Evolutionary conservation across 495 filamentous ascomycete species (phyloP).

Genomic region (Friedmanniomyces simplex): DNA sequence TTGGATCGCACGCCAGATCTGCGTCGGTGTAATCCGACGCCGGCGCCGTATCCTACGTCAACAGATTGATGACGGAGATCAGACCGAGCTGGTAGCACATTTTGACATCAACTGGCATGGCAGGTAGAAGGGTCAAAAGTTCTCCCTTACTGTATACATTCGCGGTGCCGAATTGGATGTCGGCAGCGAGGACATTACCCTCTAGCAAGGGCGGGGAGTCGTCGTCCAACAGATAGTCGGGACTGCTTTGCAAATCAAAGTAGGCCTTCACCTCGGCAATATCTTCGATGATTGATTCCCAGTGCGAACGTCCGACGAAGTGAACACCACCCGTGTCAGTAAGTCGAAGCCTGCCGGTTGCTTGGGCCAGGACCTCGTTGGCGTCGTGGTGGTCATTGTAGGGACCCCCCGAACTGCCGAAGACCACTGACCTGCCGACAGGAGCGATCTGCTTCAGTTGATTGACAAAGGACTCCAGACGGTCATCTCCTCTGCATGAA

Average conservation of each 20-base stretch:
- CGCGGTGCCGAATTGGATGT: slow-evolving; percentile 1
- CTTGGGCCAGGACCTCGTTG: not conserved
- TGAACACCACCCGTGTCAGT: slow-evolving; percentile 1
- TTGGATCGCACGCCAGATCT: not conserved
- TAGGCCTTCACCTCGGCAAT: slow-evolving; percentile 13
- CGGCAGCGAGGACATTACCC: not conserved
- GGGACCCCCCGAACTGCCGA: no score
- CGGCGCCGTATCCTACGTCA: not conserved
- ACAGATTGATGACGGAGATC: not conserved
- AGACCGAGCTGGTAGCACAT: slow-evolving; percentile 6
- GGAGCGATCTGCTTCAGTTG: not conserved
- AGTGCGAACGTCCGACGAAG: slow-evolving; percentile 6
- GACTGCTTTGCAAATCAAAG: slow-evolving; percentile 5
- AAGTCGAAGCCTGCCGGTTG: slow-evolving; percentile 3
- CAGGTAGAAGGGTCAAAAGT: not conserved
- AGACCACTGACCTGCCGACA: no score
- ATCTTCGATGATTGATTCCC: slow-evolving; percentile 15
- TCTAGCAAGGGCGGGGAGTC: not conserved
- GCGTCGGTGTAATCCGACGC: slow-evolving; percentile 1
- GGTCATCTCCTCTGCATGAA: slow-evolving; percentile 6
- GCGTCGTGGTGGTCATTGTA: not conserved
- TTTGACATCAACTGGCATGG: slow-evolving; percentile 1
- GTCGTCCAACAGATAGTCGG: not conserved
- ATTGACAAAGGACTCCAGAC: slow-evolving; percentile 6
- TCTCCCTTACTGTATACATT: not conserved